phyloP scores from a whole-genome alignment of 78 protist species.

The Dictyostelium citrinum region DNA sequence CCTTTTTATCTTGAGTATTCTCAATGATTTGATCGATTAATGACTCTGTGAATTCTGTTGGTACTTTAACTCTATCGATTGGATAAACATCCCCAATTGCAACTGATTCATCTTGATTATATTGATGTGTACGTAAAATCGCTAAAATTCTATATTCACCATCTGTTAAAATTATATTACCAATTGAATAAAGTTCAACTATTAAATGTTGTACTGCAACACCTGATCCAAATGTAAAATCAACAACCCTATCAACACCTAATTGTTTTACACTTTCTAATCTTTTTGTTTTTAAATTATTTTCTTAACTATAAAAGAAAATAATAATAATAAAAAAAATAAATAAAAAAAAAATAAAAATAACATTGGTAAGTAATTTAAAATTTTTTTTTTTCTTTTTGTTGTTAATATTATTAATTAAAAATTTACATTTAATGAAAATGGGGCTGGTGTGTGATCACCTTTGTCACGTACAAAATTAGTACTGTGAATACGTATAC shows the following conservation, averaged over 20 bases:
- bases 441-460: constrained; percentile 85
- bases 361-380: too few species aligned
- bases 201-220: constrained; percentile 79
- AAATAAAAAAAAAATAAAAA: background rate
- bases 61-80: constrained; percentile 40
- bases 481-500: constrained; percentile 93
- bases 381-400: background rate
- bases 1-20: constrained; percentile 20
- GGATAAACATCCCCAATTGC: constrained; percentile 66
- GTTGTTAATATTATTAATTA: constrained; percentile 36
- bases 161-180: constrained; percentile 82
- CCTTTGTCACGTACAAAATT: constrained; percentile 86
- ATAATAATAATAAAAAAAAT: constrained; percentile 9
- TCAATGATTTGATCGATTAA: constrained; percentile 5
- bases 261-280: constrained; percentile 89
- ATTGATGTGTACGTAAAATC: constrained; percentile 68
- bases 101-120: constrained; percentile 49
- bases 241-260: constrained; percentile 95
- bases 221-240: constrained; percentile 88
- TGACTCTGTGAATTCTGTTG: constrained; percentile 14
- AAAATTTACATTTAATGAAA: constrained; percentile 50
- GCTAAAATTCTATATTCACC: constrained; percentile 58
- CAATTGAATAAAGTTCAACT: constrained; percentile 84
- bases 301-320: constrained; percentile 89
- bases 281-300: constrained; percentile 87